Evolutionary conservation across 495 filamentous ascomycete species (phyloP).

Genomic region (Tuber indicum): DNA sequence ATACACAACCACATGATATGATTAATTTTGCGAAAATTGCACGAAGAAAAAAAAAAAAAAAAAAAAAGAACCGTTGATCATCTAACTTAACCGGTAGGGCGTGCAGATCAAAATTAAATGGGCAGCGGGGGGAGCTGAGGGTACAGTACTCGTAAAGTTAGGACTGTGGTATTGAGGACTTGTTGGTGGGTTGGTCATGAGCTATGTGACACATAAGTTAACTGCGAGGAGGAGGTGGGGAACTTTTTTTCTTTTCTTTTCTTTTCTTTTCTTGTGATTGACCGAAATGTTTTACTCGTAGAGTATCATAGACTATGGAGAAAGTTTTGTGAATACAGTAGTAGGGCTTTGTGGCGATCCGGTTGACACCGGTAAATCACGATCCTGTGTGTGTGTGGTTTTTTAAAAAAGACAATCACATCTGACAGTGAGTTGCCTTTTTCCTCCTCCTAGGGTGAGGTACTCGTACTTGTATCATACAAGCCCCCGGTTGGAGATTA

Average conservation of each 20-base stretch:
- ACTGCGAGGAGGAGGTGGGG: neutral
- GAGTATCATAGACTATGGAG: no score
- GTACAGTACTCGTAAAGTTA: no score
- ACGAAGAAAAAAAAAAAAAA: no score
- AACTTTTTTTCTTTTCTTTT: neutral
- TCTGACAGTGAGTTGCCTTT: neutral
- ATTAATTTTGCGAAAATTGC: no score
- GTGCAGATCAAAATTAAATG: neutral
- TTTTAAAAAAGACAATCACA: neutral
- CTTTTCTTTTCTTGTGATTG: neutral
- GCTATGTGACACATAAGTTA: neutral
- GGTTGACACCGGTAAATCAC: neutral
- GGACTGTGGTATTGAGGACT: no score
- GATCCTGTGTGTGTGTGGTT: neutral
- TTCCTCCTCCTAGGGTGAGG: no score
- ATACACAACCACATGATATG: no score
- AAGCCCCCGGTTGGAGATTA: neutral
- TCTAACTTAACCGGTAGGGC: neutral
- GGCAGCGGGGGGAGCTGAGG: no score
- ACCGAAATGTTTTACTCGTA: neutral
- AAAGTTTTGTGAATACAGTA: neutral
- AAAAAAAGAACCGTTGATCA: no score
- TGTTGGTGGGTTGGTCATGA: constrained; percentile 4
- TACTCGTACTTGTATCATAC: neutral
- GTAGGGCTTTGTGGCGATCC: neutral